Conservation (phyloP, 2,329 filamentous ascomycete species). For the Colletotrichum sp. region DNA sequence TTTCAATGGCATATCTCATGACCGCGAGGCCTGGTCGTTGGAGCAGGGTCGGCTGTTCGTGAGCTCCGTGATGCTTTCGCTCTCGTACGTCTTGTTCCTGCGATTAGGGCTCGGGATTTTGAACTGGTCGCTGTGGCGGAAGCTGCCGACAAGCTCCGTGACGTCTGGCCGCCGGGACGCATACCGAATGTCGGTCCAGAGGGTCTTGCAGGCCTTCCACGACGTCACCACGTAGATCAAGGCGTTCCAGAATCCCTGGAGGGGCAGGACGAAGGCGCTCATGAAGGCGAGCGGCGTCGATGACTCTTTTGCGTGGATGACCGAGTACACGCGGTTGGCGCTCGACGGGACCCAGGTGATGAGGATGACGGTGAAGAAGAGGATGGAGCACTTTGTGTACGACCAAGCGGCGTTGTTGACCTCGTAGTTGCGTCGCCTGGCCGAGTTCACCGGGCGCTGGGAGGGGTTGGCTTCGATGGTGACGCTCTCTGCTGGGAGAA, state of each 20-base stretch:
- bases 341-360: constrained; percentile 81
- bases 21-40: constrained; percentile 28
- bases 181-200: constrained; percentile 43
- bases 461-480: constrained; percentile 7
- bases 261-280: constrained; percentile 76
- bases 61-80: constrained; percentile 57
- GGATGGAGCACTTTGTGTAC: constrained; percentile 72
- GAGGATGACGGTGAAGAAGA: constrained; percentile 75
- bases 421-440: constrained; percentile 49
- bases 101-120: constrained; percentile 29
- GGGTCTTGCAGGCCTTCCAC: constrained; percentile 63
- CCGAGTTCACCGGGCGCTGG: constrained; percentile 30
- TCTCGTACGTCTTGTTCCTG: constrained; percentile 43
- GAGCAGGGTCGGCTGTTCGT: constrained; percentile 43
- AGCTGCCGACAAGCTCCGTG: constrained; percentile 37
- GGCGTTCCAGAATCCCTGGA: constrained; percentile 87
- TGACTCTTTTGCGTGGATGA: constrained; percentile 59
- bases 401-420: constrained; percentile 70
- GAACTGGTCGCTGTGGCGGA: constrained; percentile 34
- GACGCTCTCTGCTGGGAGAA: constrained; percentile 32
- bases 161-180: constrained; percentile 31
- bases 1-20: not conserved
- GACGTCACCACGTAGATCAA: constrained; percentile 78
- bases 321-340: constrained; percentile 76
- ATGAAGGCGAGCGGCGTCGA: constrained; percentile 70